Conservation (phyloP, 2,329 filamentous ascomycete species). For the Colletotrichum caudatum region DNA sequence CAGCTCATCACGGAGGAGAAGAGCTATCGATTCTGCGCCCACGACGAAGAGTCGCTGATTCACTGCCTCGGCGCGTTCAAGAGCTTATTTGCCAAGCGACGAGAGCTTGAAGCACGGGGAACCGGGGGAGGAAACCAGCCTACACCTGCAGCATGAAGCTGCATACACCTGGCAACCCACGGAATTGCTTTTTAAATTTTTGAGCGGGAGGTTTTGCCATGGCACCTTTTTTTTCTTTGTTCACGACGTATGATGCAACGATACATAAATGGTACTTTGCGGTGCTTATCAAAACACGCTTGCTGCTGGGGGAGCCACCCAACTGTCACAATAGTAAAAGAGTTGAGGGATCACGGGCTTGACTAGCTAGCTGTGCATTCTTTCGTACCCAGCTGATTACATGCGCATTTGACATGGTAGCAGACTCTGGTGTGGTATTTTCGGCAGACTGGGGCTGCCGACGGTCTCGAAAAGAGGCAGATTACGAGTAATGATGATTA, state of each 20-base stretch:
- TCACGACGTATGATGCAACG: conserved; percentile 32
- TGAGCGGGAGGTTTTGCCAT: conserved; percentile 36
- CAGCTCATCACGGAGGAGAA: conserved; percentile 96
- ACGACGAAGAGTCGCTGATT: conserved; percentile 84
- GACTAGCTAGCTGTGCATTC: not conserved
- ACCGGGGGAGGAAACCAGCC: conserved; percentile 49
- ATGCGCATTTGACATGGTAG: conserved; percentile 1
- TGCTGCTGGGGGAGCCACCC: not conserved
- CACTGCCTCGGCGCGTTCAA: conserved; percentile 93
- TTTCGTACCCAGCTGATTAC: not conserved
- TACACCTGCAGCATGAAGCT: conserved; percentile 30
- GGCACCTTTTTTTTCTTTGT: not conserved
- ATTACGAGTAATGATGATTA: conserved; percentile 29
- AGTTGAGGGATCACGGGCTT: not conserved
- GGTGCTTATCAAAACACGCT: conserved; percentile 21
- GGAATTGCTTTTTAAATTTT: not conserved
- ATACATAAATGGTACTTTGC: conserved; percentile 13
- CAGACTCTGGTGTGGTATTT: conserved; percentile 7
- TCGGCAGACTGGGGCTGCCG: conserved; percentile 18
- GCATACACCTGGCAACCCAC: conserved; percentile 2
- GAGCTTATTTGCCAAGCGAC: conserved; percentile 80
- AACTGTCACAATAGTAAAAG: not conserved
- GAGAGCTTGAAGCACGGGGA: conserved; percentile 68
- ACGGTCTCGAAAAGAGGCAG: conserved; percentile 8
- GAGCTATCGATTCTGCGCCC: conserved; percentile 80